Base-by-base conservation (phyloP, 805 yeast genomes). In the Lipomyces yamadae region DNA sequence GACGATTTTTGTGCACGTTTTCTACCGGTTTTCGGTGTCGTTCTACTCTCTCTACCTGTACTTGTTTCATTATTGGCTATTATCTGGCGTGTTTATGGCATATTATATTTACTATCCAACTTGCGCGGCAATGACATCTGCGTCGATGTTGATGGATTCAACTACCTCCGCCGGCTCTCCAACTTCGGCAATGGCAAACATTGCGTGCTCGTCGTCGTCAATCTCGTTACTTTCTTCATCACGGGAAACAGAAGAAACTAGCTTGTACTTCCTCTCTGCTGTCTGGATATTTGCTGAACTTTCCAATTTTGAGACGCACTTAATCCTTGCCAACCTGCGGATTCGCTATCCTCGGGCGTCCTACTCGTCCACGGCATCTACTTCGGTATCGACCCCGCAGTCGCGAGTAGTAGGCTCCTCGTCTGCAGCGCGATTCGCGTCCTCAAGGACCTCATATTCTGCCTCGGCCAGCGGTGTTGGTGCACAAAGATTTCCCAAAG, bases 21-120 rank as follows among this genome's bases (percentile, higher is more conserved):
- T 94, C 76, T 89, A 97, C 34, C 82, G 87, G 65, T 86, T 91
- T 39, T 93, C 98, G 10, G 95, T 95, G 98, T 98, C 98, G 4
- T 75, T 90, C 58, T 85, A 86, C 77, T 90, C 91, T 77, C 78
- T 94, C 65, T 91, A 94, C 83, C 90, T 92, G 80, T 94, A 95
- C 81, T 87, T 91, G 45, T 81, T 85, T 70, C 97, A 94, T 78
- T 94, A 94, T 79, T 94, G 98, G 98, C 77, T 91, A n/a, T 80
- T 94, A 10, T 89, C 92, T 63, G 98, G 98, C 7, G 76, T 85
- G 11, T 77, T 82, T 67, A 78, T 86, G 67, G 84, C 87, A 2
- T 79, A 78, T 69, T 86, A 85, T 71, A 76, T 82, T 34, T 86
- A 85, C 62, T 80, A 81, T 1, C 84, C 84, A 10, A 67, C 63